Percentiles rank a stretch among this genome's conserved stretches.
Conservation (phyloP, 805 yeast genomes). For the Spathaspora sp. region DNA sequence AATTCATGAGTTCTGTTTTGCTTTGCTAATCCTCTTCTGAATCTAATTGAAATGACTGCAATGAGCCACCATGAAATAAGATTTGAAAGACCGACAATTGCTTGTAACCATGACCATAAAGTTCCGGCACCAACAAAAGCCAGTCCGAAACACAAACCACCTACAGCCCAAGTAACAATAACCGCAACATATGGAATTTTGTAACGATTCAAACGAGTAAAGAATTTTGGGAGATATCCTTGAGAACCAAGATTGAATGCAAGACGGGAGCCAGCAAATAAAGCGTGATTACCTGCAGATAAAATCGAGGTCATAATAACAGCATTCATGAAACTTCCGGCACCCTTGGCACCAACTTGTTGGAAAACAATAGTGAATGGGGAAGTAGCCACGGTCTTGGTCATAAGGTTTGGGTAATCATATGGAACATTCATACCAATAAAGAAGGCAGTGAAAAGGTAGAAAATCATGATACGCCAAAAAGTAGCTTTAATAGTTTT, state of each 20-base stretch:
- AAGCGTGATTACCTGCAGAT: constrained; percentile 53
- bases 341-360: constrained; percentile 39
- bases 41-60: constrained; percentile 46
- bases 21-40: constrained; percentile 40
- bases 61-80: constrained; percentile 50
- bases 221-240: constrained; percentile 43
- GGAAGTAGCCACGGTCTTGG: constrained; percentile 26
- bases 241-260: constrained; percentile 48
- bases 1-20: constrained; percentile 44
- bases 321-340: constrained; percentile 47
- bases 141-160: constrained; percentile 59
- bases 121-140: constrained; percentile 52
- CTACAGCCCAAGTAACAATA: constrained; percentile 46
- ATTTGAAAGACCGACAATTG: constrained; percentile 51
- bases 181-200: constrained; percentile 50
- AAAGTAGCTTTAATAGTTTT: constrained; percentile 29
- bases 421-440: constrained; percentile 42
- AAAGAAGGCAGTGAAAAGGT: constrained; percentile 35
- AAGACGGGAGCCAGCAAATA: constrained; percentile 49
- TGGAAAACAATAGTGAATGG: constrained; percentile 43
- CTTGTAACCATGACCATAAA: constrained; percentile 52
- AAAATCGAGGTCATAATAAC: constrained; percentile 53
- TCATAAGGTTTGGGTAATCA: constrained; percentile 29
- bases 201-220: constrained; percentile 39
- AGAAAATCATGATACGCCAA: constrained; percentile 30